Evolutionary conservation across 768 basidiomycete genomes (phyloP).

Genomic region (Candolleomyces efflorescens): DNA sequence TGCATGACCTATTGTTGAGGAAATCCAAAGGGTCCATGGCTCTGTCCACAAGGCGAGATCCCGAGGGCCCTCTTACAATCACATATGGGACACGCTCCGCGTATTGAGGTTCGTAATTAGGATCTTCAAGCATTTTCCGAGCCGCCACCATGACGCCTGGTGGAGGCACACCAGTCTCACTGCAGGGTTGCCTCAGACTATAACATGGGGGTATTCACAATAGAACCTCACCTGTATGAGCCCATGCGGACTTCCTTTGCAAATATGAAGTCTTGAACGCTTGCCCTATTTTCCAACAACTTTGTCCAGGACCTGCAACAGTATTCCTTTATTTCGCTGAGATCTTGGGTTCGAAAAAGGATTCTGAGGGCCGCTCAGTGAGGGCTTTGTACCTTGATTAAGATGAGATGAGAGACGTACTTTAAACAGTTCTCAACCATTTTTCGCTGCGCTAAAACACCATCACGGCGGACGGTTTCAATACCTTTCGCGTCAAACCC

Average conservation of each 20-base stretch:
- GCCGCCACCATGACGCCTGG: slow-evolving; percentile 91
- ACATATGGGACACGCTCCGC: slow-evolving; percentile 93
- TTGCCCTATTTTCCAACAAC: slow-evolving; percentile 73
- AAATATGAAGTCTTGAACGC: slow-evolving; percentile 92
- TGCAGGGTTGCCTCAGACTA: slow-evolving; percentile 22
- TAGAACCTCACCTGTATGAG: slow-evolving; percentile 69
- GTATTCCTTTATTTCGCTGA: slow-evolving; percentile 86
- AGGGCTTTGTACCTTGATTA: neutral
- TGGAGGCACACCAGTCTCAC: slow-evolving; percentile 81
- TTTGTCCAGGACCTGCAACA: slow-evolving; percentile 82
- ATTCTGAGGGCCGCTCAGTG: slow-evolving; percentile 47
- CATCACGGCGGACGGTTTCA: slow-evolving; percentile 93
- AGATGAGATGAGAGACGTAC: slow-evolving; percentile 35
- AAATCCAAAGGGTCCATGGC: slow-evolving; percentile 27
- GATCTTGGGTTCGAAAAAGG: slow-evolving; percentile 84
- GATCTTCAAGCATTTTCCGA: slow-evolving; percentile 66
- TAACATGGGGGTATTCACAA: neutral
- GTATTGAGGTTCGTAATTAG: slow-evolving; percentile 83
- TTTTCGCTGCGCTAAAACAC: slow-evolving; percentile 85
- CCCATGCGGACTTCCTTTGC: slow-evolving; percentile 93
- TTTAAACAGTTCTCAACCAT: slow-evolving; percentile 89
- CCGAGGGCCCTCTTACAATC: slow-evolving; percentile 63
- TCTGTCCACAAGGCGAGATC: slow-evolving; percentile 44
- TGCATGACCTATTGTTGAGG: slow-evolving; percentile 19
- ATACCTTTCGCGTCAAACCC: slow-evolving; percentile 96